phyloP scores from a whole-genome alignment of 176 grass and related monocot species.

The Carex scoparia region DNA sequence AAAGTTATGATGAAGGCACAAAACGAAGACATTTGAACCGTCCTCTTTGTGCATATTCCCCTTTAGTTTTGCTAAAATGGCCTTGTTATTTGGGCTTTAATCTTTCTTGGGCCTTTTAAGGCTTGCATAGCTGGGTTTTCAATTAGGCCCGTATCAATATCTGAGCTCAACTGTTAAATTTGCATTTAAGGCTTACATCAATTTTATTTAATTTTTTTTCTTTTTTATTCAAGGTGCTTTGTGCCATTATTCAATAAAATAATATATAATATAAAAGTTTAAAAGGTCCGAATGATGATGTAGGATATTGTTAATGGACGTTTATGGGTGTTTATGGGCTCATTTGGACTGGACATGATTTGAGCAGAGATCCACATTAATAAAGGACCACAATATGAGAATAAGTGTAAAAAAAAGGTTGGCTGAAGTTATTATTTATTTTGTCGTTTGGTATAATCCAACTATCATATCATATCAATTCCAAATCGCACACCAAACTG shows the following conservation, averaged over 20 bases:
- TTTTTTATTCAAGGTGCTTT: not conserved
- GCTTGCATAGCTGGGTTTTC: not conserved
- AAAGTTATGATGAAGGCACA: no score
- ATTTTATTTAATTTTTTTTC: not conserved
- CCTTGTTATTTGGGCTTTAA: not conserved
- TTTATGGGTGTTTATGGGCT: not conserved
- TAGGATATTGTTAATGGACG: no score
- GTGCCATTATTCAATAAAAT: not conserved
- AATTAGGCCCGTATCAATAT: not conserved
- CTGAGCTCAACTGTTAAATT: not conserved
- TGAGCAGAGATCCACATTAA: not conserved
- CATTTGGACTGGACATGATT: not conserved
- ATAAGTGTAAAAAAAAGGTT: not conserved
- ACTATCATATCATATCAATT: constrained; percentile 20
- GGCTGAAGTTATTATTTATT: constrained; percentile 7
- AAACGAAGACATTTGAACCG: no score
- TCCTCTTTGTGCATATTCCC: not conserved
- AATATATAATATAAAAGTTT: no score
- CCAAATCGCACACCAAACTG: not conserved
- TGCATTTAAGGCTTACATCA: not conserved
- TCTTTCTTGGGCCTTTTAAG: not conserved
- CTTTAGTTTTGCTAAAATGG: not conserved
- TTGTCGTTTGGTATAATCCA: constrained; percentile 19
- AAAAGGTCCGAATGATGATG: no score
- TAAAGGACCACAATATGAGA: no score